Base-by-base conservation (phyloP, 164 flowering plant genomes). In the Warburgia ugandensis region DNA sequence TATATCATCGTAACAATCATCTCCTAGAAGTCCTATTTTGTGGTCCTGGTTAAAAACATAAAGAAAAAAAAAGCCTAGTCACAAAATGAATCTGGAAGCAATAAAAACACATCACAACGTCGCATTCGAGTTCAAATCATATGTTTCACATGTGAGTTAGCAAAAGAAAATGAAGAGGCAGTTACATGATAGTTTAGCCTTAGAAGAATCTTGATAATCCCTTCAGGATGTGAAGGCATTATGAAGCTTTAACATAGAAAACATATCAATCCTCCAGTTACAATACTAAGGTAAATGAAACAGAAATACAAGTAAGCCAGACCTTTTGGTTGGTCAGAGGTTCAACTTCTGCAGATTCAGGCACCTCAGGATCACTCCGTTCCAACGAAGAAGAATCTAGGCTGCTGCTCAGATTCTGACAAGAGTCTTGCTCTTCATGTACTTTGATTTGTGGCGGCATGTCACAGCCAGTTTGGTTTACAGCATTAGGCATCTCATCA, bases 1-100 rank as follows among this genome's bases (percentile, higher is more conserved):
- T 38, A 52, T 52, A 32, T 52, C 55, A 38, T 45, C 32, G 29
- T 16, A 52, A 25, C 32, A 52, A 17, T 39, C 44, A 6, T 52
- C 46, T 28, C 28, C 55, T 27, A 19, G 8, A 16, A 5, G 20
- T 4, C 21, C 12, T 19, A 26, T 11, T 26, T 39, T 17, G 13
- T 26, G 14, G 29, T 36, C 32, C 55, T 51, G 55, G 23, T n/a
- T n/a, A n/a, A n/a, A n/a, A n/a, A n/a, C n/a, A n/a, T n/a, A n/a
- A 38, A 51, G n/a, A 9, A 11, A 37, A 23, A 4, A 37, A 16
- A 26, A 21, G 10, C 45, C n/a, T n/a, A n/a, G n/a, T 41, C 5
- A 3, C 45, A 38, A 16, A 28, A 8, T 2, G 23, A 31, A 27
- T 37, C 5, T 7, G 30, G 42, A 36, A 37, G 21, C 17, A n/a